Evolutionary conservation across 1,139 yeast species (phyloP).

Genomic region (Blastobotrys elegans): DNA sequence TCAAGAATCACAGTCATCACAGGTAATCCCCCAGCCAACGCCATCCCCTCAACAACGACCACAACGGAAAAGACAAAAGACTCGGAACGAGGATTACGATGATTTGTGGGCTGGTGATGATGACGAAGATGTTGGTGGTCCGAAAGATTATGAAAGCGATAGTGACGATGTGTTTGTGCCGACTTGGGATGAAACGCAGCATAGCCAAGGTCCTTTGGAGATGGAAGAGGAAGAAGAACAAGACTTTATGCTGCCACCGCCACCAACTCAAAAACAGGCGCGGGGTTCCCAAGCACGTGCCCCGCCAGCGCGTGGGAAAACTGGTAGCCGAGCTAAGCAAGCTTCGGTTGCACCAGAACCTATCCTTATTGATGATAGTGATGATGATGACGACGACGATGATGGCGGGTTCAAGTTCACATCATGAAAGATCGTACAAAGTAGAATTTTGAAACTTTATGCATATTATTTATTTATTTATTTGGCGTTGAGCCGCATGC

Average conservation of each 20-base stretch:
- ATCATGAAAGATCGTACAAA: neutral
- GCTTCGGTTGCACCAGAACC: neutral
- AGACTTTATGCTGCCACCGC: neutral
- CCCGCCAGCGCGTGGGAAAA: neutral
- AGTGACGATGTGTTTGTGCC: constrained; percentile 3
- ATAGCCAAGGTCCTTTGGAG: neutral
- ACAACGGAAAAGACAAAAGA: neutral
- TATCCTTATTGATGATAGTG: neutral
- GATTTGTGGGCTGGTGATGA: neutral
- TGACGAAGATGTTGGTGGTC: neutral
- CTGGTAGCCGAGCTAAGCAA: neutral
- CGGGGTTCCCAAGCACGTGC: neutral
- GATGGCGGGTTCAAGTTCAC: constrained; percentile 11
- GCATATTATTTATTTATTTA: too few relatives aligned
- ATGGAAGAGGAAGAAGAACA: neutral
- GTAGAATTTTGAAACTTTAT: too few relatives aligned
- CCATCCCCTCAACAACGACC: neutral
- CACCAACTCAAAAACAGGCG: neutral
- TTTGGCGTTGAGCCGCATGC: neutral
- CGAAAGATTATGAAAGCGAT: neutral
- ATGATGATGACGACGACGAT: constrained; percentile 9
- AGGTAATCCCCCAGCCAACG: neutral
- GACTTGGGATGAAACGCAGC: neutral
- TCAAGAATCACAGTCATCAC: neutral
- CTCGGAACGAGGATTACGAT: neutral